Conservation (phyloP, 1,284 basidiomycete genomes). For the Melampsora larici-populina region DNA sequence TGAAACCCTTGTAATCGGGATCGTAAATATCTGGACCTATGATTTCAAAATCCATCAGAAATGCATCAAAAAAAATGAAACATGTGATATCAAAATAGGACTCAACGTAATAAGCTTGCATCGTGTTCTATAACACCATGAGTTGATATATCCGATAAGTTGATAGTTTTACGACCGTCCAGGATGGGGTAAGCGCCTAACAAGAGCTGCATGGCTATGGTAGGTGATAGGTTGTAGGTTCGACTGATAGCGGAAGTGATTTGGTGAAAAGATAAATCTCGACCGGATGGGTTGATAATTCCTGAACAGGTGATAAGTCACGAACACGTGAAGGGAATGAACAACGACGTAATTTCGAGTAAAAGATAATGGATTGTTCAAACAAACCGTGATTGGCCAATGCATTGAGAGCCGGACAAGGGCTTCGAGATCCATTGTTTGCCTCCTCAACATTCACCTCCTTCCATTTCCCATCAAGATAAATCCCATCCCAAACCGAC, state of each 20-base stretch:
- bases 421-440: slow-evolving; percentile 29
- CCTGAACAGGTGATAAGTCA: background rate
- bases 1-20: background rate
- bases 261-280: slow-evolving; percentile 43
- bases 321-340: background rate
- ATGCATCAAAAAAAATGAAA: background rate
- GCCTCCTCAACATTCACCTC: background rate
- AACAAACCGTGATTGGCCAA: slow-evolving; percentile 34
- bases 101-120: slow-evolving; percentile 34
- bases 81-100: background rate
- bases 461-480: slow-evolving; percentile 36
- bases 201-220: slow-evolving; percentile 45
- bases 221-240: slow-evolving; percentile 46
- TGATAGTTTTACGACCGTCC: slow-evolving; percentile 15
- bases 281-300: slow-evolving; percentile 43
- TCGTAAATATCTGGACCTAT: slow-evolving; percentile 26
- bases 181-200: slow-evolving; percentile 43
- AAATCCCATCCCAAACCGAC: slow-evolving; percentile 43
- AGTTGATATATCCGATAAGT: slow-evolving; percentile 18
- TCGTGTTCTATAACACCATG: slow-evolving; percentile 39
- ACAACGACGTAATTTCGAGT: background rate
- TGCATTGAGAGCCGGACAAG: slow-evolving; percentile 44
- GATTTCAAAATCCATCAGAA: background rate
- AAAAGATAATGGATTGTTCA: background rate
- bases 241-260: slow-evolving; percentile 30